These are phyloP conservation scores for Chaetomium tenue DNA, from an alignment of 495 filamentous ascomycete genomes.

Conservation along the genomic window DNA sequence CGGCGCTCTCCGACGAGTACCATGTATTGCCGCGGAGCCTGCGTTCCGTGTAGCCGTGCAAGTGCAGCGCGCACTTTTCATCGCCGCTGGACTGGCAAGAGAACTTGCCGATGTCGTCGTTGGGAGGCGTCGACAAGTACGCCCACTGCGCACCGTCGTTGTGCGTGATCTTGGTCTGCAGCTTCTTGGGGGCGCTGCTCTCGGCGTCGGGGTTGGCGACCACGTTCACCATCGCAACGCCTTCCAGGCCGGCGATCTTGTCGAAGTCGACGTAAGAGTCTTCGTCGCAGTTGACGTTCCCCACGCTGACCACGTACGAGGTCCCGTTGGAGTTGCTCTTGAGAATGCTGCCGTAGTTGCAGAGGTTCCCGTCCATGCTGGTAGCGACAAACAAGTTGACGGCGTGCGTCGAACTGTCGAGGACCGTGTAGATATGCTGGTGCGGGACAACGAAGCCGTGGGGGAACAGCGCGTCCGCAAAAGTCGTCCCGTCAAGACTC, in stretches of 20 bases:
- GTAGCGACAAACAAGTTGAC: conserved; percentile 89
- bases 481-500: conserved; percentile 76
- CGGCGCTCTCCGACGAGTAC: conserved; percentile 83
- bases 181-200: conserved; percentile 64
- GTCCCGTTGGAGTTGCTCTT: conserved; percentile 99
- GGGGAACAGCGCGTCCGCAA: conserved; percentile 83
- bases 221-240: conserved; percentile 81
- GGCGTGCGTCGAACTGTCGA: conserved; percentile 88
- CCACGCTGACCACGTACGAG: conserved; percentile 78
- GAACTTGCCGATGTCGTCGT: conserved; percentile 70
- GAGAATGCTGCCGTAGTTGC: conserved; percentile 78
- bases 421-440: conserved; percentile 82
- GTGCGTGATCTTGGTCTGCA: conserved; percentile 88
- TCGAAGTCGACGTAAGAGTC: conserved; percentile 89
- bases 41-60: conserved; percentile 94
- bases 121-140: conserved; percentile 62
- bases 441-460: conserved; percentile 69
- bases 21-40: conserved; percentile 69
- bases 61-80: conserved; percentile 76
- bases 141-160: conserved; percentile 91
- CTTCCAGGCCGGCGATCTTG: conserved; percentile 87
- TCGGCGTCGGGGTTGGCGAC: conserved; percentile 69
- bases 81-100: conserved; percentile 59
- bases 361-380: conserved; percentile 50
- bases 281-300: conserved; percentile 71